Base-by-base conservation (phyloP, 768 basidiomycete species). In the Lactifluus volemus region DNA sequence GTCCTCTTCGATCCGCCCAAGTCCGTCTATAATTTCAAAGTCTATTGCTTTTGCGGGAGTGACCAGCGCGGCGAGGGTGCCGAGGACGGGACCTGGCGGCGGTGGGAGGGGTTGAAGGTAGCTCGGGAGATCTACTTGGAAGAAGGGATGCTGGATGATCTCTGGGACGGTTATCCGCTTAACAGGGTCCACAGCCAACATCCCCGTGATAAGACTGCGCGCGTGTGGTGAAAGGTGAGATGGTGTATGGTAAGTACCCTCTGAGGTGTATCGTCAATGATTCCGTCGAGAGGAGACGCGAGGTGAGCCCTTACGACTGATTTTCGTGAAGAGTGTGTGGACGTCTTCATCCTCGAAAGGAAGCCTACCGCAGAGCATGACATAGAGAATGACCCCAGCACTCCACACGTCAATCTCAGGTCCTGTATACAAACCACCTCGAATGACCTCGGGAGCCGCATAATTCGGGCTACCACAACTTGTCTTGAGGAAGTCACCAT, bases 331-430 rank as follows among this genome's bases (percentile, higher is more conserved):
- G 11, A 99, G 74, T 0, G 83, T 79, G 52, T 93, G 91, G 45
- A 98, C 93, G 70, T 97, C 90, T 49, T 97, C 93, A 73, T 98
- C 95, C 75, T 98, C 97, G 70, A 99, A 99, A 1, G 97, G 97
- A 34, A 99, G 80, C 50, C 89, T 78, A 5, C 96, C 97, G 69
- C 91, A 95, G 5, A 99, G 81, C 87, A 99, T 94, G 59, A 98
- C 97, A 74, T 95, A 98, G 54, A 99, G 81, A 66, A 99, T 98
- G n/a, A 99, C 96, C 0, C 97, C 97, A 58, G 91, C 91, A 67
- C 91, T 93, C 97, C 97, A 99, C 11, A 98, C 93, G 65, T 99
- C 97, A 68, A 98, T 97, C 74, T 98, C 97, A 0, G 96, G 95
- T 0, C 97, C 97, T 0, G 93, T 93, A 70, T 99, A 99, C 8